Evolutionary conservation across 495 filamentous ascomycete genomes (phyloP), one percentile per base, ranked within the genome.

Genomic region (Daldinia grandis): DNA sequence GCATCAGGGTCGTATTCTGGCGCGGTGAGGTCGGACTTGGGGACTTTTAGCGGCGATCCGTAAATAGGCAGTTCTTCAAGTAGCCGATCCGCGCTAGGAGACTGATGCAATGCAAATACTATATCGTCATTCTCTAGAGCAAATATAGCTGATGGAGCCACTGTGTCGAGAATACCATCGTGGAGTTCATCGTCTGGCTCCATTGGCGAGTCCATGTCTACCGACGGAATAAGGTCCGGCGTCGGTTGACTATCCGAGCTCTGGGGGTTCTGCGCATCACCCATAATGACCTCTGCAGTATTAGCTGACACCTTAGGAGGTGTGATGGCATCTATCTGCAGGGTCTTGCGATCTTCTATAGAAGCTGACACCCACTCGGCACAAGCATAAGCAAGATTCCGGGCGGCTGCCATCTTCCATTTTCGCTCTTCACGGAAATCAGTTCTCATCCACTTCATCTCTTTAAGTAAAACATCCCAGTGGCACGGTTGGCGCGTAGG

Each of bases 371-470:
- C 85, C 85, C 90, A 98, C 72, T 93, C 90, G 1, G 91, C 91
- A 79, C 94, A 98, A 75, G 88, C 89, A 62, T 89, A 82, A 3
- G 93, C 94, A 47, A 94, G 83, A 57, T 89, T 90, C 58, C 87
- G 88, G 2, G 94, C 93, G 42, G 90, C 86, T 54, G 92, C 88
- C 66, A 89, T 88, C 78, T 98, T 98, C 93, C 93, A 97, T 76
- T 96, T 97, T 28, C 92, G 82, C 78, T 99, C 95, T 80, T 97
- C 92, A 31, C 91, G 85, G 73, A 98, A 98, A 81, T 99, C 95
- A 2, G 93, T 97, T 38, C 93, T 87, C 89, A 99, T 93, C 96
- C 95, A 98, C 78, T 93, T 97, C 87, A 94, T 92, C 79, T 99
- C 93, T 68, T 93, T 86, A 8, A 98, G 80, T 42, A 98, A 78